Evolutionary conservation across 2,329 filamentous ascomycete genomes (phyloP), one percentile per base, ranked within the genome.

Genomic region (Alternaria triticimaculans): DNA sequence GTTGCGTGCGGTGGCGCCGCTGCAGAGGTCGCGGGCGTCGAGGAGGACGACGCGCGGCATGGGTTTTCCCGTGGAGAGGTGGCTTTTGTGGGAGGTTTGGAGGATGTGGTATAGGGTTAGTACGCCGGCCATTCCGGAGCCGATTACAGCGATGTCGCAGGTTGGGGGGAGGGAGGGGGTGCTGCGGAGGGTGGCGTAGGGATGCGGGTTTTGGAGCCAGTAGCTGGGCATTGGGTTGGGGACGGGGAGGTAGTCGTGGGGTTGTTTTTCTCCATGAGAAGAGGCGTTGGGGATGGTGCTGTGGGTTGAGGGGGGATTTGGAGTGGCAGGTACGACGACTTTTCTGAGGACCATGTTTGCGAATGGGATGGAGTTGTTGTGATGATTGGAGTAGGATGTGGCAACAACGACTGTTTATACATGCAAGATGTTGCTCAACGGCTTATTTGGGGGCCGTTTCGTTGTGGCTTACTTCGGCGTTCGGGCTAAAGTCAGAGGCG

Each of bases 171-270:
- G 69, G 63, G 4, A 69, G 44, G 2, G 49, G 6, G 80, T 77
- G 5, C 68, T 77, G 23, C 75, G 71, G 10, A 76, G 59, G 25
- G 75, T 62, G 15, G 72, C 72, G 45, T 78, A 69, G 7, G 66
- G 64, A 26, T 74, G 70, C 1, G 77, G 74, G 18, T 76, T 64
- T 20, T 68, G 69, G 60, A 80, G 78, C 80, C 79, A 82, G 67
- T 81, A 80, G n/a, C 75, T 74, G 1, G 67, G 49, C 4, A 77
- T 74, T 0, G 79, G 77, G 21, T 74, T 68, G 4, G 74, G 63
- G 6, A 72, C 74, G 11, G 80, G 80, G 5, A 79, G 68, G 10
- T 72, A 67, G 45, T 70, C 68, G 15, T 54, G 50, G 20, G 48
- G 48, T 30, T 50, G 25, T 50, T 50, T 28, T 11, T 12, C 7